These are phyloP conservation scores for Apiospora arundinis DNA, from an alignment of 2,329 filamentous ascomycete genomes.

Conservation along the genomic window DNA sequence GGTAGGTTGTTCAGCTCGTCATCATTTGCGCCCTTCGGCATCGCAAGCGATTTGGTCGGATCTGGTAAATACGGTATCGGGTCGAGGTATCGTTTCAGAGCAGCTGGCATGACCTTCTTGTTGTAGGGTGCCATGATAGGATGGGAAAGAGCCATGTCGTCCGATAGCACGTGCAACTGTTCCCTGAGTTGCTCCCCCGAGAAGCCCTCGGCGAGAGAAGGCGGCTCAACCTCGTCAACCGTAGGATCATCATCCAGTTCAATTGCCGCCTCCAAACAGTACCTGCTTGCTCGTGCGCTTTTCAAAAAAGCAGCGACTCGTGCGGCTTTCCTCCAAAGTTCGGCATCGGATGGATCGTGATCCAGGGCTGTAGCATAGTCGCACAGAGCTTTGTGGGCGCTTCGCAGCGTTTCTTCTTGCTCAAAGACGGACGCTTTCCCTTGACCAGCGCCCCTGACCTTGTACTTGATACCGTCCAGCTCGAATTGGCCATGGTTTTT, in stretches of 20 bases:
- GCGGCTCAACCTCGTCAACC: constrained; percentile 66
- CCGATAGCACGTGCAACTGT: constrained; percentile 58
- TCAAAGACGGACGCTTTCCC: constrained; percentile 42
- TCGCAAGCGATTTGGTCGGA: constrained; percentile 45
- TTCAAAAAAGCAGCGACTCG: constrained; percentile 64
- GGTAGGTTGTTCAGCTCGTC: constrained; percentile 12
- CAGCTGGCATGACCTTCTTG: constrained; percentile 55
- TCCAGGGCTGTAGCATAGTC: constrained; percentile 66
- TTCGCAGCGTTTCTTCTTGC: constrained; percentile 44
- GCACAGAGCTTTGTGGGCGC: constrained; percentile 55
- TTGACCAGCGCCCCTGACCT: constrained; percentile 41
- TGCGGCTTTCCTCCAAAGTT: constrained; percentile 67
- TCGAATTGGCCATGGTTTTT: constrained; percentile 95
- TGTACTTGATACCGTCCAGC: constrained; percentile 74
- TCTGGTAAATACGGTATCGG: constrained; percentile 68
- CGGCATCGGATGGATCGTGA: constrained; percentile 70
- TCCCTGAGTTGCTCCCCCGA: constrained; percentile 67
- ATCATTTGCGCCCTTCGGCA: constrained; percentile 29
- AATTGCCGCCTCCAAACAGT: constrained; percentile 69
- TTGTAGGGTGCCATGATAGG: constrained; percentile 65
- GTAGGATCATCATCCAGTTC: constrained; percentile 72
- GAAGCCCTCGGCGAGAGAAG: constrained; percentile 67
- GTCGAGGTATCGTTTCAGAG: constrained; percentile 62
- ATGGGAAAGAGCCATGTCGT: constrained; percentile 64
- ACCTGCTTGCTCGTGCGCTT: constrained; percentile 63